phyloP scores from a whole-genome alignment of 1,284 basidiomycete genomes.

The Ceratobasidium sp. region DNA sequence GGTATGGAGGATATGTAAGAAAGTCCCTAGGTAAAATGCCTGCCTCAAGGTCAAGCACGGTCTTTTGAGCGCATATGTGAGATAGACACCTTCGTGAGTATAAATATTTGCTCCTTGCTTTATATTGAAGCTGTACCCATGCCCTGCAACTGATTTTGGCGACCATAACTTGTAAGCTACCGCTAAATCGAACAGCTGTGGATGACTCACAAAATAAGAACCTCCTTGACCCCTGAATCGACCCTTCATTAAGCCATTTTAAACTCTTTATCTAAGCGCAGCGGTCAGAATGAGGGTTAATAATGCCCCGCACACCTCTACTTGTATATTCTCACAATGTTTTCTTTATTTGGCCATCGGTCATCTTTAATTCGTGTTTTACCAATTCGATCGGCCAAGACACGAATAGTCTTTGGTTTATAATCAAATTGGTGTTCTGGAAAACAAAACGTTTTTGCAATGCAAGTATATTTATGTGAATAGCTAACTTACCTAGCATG shows the following conservation, averaged over 20 bases:
- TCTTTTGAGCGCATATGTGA: background rate
- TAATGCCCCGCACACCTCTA: too few species aligned
- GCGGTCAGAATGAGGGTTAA: background rate
- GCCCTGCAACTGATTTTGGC: conserved; percentile 11
- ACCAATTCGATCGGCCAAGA: conserved; percentile 13
- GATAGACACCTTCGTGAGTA: conserved; percentile 5
- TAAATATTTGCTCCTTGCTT: background rate
- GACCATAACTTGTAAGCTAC: background rate
- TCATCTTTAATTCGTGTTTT: background rate
- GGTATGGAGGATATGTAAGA: background rate
- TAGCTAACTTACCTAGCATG: background rate
- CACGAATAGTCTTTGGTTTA: conserved; percentile 12
- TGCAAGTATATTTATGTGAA: background rate
- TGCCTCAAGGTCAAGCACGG: background rate
- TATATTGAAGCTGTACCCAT: background rate
- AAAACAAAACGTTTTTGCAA: too few species aligned
- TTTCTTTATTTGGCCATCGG: conserved; percentile 29
- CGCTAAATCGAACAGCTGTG: too few species aligned
- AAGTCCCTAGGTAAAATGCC: conserved; percentile 29
- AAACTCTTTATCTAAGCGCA: background rate
- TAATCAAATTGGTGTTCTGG: conserved; percentile 7
- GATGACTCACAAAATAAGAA: conserved; percentile 21
- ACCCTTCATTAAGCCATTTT: conserved; percentile 21
- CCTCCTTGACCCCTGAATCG: background rate
- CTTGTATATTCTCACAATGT: conserved; percentile 1